phyloP scores from a whole-genome alignment of 352 stramenopile genomes.

The Phytophthora litchii region DNA sequence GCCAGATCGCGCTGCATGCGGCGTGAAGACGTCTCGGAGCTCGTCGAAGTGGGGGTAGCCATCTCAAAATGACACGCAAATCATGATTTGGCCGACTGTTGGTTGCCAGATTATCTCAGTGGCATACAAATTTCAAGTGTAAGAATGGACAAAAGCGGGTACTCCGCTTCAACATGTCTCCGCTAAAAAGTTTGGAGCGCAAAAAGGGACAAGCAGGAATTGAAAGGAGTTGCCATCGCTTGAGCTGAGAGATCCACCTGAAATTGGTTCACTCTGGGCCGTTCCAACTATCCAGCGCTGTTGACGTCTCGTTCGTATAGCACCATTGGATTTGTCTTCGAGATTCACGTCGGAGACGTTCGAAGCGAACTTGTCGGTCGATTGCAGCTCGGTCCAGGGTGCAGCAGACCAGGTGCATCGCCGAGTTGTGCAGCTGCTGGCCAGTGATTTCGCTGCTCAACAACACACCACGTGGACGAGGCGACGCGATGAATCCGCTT shows the following conservation, averaged over 20 bases:
- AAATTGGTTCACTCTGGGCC: too few species aligned
- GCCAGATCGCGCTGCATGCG: conserved; percentile 39
- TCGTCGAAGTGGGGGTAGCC: conserved; percentile 19
- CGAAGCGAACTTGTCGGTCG: conserved; percentile 11
- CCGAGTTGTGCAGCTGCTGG: conserved; percentile 13
- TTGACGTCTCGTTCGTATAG: neutral
- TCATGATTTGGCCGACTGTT: conserved; percentile 15
- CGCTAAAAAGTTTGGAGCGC: neutral
- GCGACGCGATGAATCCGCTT: conserved; percentile 11
- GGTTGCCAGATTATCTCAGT: conserved; percentile 10
- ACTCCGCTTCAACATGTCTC: conserved; percentile 27
- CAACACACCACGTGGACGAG: conserved; percentile 24
- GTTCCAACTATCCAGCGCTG: conserved; percentile 4
- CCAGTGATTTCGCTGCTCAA: conserved; percentile 32
- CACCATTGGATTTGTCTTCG: conserved; percentile 18
- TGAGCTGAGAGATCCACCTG: too few species aligned
- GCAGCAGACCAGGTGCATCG: conserved; percentile 17
- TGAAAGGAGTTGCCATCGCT: too few species aligned
- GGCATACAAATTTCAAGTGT: conserved; percentile 24
- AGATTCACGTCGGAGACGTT: neutral
- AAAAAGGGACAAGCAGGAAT: neutral
- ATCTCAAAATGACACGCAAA: conserved; percentile 22
- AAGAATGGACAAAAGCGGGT: conserved; percentile 9
- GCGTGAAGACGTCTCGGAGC: conserved; percentile 3
- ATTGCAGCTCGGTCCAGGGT: conserved; percentile 8